A percentile compares a stretch with the other conserved stretches of the same genome.
Evolutionary conservation across 805 yeast genomes (phyloP).

Genomic region (Ogataea paradorogensis): DNA sequence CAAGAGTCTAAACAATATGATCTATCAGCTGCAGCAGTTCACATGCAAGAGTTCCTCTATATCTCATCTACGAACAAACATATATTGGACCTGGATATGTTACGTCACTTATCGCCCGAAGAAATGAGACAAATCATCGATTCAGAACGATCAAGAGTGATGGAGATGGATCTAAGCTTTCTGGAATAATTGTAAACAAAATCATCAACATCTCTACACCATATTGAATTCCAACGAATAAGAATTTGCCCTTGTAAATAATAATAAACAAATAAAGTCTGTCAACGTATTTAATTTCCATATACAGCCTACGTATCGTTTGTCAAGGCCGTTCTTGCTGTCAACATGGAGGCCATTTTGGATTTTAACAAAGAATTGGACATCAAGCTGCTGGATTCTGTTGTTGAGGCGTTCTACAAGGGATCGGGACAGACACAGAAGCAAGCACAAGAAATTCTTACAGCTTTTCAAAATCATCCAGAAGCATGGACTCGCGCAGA

Average conservation of each 20-base stretch:
- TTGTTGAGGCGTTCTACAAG: conserved; percentile 79
- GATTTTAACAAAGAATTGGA: conserved; percentile 86
- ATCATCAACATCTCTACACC: conserved; percentile 11
- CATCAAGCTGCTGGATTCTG: conserved; percentile 71
- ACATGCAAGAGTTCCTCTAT: conserved; percentile 60
- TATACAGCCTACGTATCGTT: background rate
- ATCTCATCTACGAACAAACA: conserved; percentile 46
- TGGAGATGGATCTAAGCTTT: conserved; percentile 5
- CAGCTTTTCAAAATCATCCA: conserved; percentile 87
- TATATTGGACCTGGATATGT: conserved; percentile 28
- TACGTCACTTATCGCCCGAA: conserved; percentile 4
- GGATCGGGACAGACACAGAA: conserved; percentile 75
- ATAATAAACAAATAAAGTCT: conserved; percentile 12
- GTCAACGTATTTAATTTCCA: background rate
- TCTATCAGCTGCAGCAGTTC: conserved; percentile 53
- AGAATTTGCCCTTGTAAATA: conserved; percentile 22
- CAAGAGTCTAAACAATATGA: conserved; percentile 1
- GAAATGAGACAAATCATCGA: conserved; percentile 12
- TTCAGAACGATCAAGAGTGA: conserved; percentile 12
- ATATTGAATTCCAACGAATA: conserved; percentile 15
- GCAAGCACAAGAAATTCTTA: conserved; percentile 67
- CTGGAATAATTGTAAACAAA: background rate
- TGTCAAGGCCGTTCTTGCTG: conserved; percentile 6
- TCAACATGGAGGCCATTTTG: conserved; percentile 75
- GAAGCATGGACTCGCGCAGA: conserved; percentile 96